Evolutionary conservation across 2,329 filamentous ascomycete genomes (phyloP), one percentile per base, ranked within the genome.

Genomic region (Parastagonospora nodorum): DNA sequence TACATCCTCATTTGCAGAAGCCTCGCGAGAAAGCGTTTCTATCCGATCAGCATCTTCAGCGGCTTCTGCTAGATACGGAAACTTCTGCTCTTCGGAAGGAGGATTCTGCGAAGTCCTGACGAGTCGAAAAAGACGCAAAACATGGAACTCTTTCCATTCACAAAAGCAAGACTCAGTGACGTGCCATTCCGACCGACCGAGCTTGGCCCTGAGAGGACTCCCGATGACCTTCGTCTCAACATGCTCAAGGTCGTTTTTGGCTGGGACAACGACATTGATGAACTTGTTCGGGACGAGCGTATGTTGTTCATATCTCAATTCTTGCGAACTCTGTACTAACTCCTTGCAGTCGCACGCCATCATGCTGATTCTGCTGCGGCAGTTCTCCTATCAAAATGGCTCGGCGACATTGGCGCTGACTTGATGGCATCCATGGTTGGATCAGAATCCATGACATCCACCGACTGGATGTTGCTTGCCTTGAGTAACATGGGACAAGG

Each of bases 391-490:
- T 83, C 90, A 1, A 96, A 95, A 73, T 99, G 94, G 94, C 83
- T 99, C 0, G 92, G 92, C 11, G 89, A 96, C 55, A 85, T 90
- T 32, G 87, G 91, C 51, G 83, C 88, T 0, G 91, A 96, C 64
- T 82, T 91, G 35, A 89, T 96, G 83, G 83, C 86, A 9, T 85
- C 89, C 2, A 89, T 88, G 78, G 77, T 86, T 32, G 78, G 85
- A 37, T 88, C 91, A 0, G 86, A 93, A 60, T 88, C 90, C n/a
- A 92, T 94, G 83, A 93, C 91, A 8, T 91, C 89, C 2, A 90
- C 90, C 0, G 94, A 97, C 74, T 99, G 94, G 94, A 97, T 99
- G 91, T 77, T 97, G 51, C 78, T 99, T 31, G 93, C 94, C 9
- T 76, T 99, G 44, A 96, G 90, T 67, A 89, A 90, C 35, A 95